Base-by-base conservation (phyloP, 169 alveolate species). In the Toxoplasma gondii region DNA sequence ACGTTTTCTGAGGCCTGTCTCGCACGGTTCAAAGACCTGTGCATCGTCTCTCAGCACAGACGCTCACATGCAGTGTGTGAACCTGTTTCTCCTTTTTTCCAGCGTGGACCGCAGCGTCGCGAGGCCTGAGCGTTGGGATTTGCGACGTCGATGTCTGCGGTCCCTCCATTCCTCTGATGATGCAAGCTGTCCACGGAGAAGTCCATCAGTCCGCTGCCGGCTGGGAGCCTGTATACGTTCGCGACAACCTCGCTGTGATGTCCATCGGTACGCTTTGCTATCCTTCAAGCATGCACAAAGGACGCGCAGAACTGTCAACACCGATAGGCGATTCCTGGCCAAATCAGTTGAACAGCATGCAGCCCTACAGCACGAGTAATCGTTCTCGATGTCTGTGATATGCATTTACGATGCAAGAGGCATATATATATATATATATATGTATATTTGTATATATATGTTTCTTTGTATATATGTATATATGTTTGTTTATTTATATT, bases 81-180 rank as follows among this genome's bases (percentile, higher is more conserved):
- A 64, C 24, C 27, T 27, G 22, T 78, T 78, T 38, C n/a, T 70
- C 27, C 83, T 70, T 91, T 67, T 45, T 49, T 64, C 54, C 93
- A 92, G 98, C 98, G 39, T 98, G 96, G 92, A 95, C 98, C 27
- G 92, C 97, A 80, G 97, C 97, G 24, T 70, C 93, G 88, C 93
- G 96, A 58, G 98, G 98, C 41, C 96, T 96, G 67, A 96, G 97
- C 80, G 98, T 99, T 24, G 99, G 99, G 16, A 96, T 99, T 36
- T 96, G 99, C 74, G 99, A 99, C 95, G 98, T 99, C 31, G 99
- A 99, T 94, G 99, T 99, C 64, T 99, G 99, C 80, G 99, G 99
- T 0, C 99, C 99, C 41, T 97, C 99, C 45, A 97, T 98, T 87
- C 99, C 99, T 5, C 97, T 98, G 86, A 98, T 99, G 99, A 97